phyloP scores from a whole-genome alignment of 2,329 filamentous ascomycete genomes.

The Kalaharituber pfeilii region DNA sequence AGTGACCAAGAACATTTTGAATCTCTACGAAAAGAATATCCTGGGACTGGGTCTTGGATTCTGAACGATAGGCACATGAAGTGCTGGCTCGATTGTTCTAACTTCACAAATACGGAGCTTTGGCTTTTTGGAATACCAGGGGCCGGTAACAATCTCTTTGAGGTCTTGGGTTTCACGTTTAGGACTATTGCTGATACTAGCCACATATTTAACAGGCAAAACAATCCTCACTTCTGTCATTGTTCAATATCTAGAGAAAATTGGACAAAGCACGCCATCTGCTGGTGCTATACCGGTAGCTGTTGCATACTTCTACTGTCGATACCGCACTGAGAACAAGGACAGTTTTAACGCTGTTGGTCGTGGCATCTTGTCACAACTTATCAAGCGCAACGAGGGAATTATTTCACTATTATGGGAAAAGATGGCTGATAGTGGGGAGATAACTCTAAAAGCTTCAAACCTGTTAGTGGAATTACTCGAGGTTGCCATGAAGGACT shows the following conservation, averaged over 20 bases:
- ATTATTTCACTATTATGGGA: slow-evolving; percentile 25
- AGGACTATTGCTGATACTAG: slow-evolving; percentile 4
- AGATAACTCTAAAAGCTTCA: slow-evolving; percentile 21
- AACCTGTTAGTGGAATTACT: slow-evolving; percentile 24
- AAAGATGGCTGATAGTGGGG: slow-evolving; percentile 21
- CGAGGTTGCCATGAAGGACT: slow-evolving; percentile 23
- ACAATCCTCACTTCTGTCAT: slow-evolving; percentile 30
- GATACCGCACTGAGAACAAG: slow-evolving; percentile 23
- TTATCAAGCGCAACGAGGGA: slow-evolving; percentile 23
- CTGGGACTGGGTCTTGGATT: slow-evolving; percentile 25
- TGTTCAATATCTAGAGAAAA: slow-evolving; percentile 24
- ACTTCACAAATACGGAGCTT: too few species aligned
- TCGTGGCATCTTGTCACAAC: slow-evolving; percentile 26
- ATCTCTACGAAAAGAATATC: slow-evolving; percentile 14
- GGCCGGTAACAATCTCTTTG: slow-evolving; percentile 24
- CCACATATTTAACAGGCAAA: slow-evolving; percentile 28
- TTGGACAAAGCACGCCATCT: too few species aligned
- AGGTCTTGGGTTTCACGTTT: too few species aligned
- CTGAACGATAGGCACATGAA: slow-evolving; percentile 19
- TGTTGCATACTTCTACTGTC: slow-evolving; percentile 31
- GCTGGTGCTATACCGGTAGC: slow-evolving; percentile 17
- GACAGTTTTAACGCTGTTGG: slow-evolving; percentile 24
- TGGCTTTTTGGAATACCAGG: slow-evolving; percentile 30
- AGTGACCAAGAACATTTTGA: slow-evolving; percentile 19
- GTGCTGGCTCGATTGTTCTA: slow-evolving; percentile 19